Evolutionary conservation across 1,284 basidiomycete genomes (phyloP), one percentile per base, ranked within the genome.

Genomic region (Coniophora puteana): DNA sequence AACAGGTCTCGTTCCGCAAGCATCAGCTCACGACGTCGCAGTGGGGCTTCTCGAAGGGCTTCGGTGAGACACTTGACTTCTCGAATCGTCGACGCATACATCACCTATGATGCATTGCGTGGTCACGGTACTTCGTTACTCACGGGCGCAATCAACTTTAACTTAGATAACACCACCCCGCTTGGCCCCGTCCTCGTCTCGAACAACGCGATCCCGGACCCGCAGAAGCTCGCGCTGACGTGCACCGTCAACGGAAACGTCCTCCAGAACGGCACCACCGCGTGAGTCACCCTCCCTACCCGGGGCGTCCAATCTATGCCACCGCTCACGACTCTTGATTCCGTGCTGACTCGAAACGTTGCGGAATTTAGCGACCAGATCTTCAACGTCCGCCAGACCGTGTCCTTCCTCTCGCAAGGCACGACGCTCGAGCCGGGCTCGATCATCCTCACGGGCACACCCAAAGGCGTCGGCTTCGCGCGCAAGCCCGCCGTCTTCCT

Each of bases 41-140:
- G 54, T 92, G 89, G 89, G 69, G 76, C 18, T 90, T 89, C 62
- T 87, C 84, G n/a, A 92, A 92, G 60, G 74, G 84, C 23, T 89
- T 87, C 47, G 85, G 83, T 85, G 35, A 28, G 72, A 59, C 10
- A 13, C 28, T 5, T 13, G n/a, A n/a, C n/a, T n/a, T n/a, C n/a
- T n/a, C n/a, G n/a, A n/a, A 31, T 31, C 29, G 6, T 14, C 8
- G n/a, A 31, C 8, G 26, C 10, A 6, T 31, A 31, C 29, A 18
- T n/a, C n/a, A 18, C n/a, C 7, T 31, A n/a, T n/a, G n/a, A 31
- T 18, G 29, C 33, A 7, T 21, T 7, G 5, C 17, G 10, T 23
- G 14, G 7, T 35, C 10, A 35, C n/a, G n/a, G n/a, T n/a, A n/a
- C n/a, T n/a, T n/a, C n/a, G n/a, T n/a, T n/a, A n/a, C 21, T 18